Conservation (phyloP, 257 asterid species). For the Nicotiana obtusifolia region DNA sequence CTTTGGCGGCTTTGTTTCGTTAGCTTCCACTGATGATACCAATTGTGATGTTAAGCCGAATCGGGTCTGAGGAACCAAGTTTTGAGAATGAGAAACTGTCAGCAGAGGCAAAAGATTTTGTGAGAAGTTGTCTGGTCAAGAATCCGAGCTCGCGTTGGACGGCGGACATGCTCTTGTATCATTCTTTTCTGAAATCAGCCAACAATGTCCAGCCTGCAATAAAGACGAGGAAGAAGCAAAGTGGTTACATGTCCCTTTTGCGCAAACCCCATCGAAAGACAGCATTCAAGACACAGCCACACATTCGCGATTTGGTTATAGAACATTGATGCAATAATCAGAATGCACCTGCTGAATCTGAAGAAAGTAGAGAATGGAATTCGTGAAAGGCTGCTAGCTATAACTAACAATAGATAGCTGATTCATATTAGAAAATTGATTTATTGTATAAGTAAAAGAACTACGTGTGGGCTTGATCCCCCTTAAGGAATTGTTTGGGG, state of each 20-base stretch:
- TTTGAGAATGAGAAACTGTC: background rate
- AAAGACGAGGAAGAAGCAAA: background rate
- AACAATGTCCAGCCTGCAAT: background rate
- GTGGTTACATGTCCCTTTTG: background rate
- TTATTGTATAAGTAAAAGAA: too few species aligned
- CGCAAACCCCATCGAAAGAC: background rate
- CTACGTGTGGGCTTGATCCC: too few species aligned
- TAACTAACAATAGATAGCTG: too few species aligned
- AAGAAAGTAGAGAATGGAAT: too few species aligned
- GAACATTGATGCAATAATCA: background rate
- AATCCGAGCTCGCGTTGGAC: background rate
- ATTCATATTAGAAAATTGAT: too few species aligned
- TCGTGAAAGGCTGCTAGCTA: too few species aligned
- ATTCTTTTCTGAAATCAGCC: background rate
- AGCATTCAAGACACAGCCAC: background rate
- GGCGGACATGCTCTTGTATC: background rate
- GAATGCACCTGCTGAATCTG: background rate
- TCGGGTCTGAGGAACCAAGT: background rate
- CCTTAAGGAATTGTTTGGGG: too few species aligned
- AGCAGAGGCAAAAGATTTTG: conserved; percentile 5
- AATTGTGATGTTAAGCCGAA: background rate
- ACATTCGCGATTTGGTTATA: background rate
- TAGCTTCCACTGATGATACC: background rate
- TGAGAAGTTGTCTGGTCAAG: conserved; percentile 5
- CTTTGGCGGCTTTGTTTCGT: background rate